Evolutionary conservation across 345 rosid species (phyloP).

Genomic region (Bruguiera sexangula): DNA sequence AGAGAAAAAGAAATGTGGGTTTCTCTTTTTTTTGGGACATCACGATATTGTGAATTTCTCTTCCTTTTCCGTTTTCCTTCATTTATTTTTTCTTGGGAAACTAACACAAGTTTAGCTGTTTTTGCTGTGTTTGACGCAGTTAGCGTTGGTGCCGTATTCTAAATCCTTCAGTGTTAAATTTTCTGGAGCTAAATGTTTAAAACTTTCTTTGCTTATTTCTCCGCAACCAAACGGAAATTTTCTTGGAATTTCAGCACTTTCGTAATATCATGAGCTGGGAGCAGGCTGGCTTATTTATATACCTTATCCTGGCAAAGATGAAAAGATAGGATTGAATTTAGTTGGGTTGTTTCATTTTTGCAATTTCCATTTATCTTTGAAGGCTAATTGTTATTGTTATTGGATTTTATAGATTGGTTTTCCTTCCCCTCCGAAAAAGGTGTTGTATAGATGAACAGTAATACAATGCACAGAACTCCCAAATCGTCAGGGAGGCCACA

Average conservation of each 20-base stretch:
- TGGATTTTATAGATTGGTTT: conserved; percentile 19
- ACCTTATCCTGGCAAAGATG: too few species aligned
- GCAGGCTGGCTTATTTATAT: too few species aligned
- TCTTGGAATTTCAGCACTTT: too few species aligned
- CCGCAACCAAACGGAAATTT: too few species aligned
- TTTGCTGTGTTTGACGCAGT: too few species aligned
- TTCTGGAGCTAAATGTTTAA: too few species aligned
- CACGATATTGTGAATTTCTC: background rate
- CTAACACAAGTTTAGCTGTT: too few species aligned
- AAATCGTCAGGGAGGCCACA: conserved; percentile 60
- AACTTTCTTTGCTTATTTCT: too few species aligned
- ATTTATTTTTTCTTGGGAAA: background rate
- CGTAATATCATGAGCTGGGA: too few species aligned
- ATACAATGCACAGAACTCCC: conserved; percentile 60
- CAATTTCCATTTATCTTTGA: background rate
- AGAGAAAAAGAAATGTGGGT: background rate
- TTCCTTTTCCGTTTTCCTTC: background rate
- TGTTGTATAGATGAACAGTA: conserved; percentile 45
- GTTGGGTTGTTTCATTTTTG: background rate
- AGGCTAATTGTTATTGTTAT: conserved; percentile 3
- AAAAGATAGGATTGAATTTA: background rate
- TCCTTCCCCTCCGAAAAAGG: background rate
- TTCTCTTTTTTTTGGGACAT: background rate
- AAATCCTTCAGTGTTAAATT: too few species aligned
- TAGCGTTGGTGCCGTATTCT: too few species aligned